Conservation (phyloP, 768 basidiomycete species). For the Filobasidium floriforme region DNA sequence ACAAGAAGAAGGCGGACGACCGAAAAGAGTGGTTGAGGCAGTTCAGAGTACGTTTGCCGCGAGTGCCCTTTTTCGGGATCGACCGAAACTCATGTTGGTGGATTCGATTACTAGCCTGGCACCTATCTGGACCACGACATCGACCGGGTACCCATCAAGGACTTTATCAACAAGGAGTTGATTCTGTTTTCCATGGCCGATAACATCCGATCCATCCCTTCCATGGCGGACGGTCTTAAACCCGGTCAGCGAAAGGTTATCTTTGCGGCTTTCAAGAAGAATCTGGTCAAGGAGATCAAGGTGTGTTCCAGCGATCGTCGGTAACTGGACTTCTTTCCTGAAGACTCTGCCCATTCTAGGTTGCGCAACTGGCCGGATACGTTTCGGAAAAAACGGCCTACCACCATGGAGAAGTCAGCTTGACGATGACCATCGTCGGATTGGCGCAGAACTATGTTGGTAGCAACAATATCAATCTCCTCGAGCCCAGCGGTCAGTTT, state of each 20-base stretch:
- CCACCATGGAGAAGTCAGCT: slow-evolving; percentile 87
- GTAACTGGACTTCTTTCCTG: too few species aligned
- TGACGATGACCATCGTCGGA: slow-evolving; percentile 83
- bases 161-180: slow-evolving; percentile 96
- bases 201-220: slow-evolving; percentile 95
- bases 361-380: slow-evolving; percentile 91
- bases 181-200: slow-evolving; percentile 99
- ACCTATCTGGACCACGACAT: slow-evolving; percentile 85
- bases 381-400: slow-evolving; percentile 89
- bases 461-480: slow-evolving; percentile 85
- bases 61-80: not conserved
- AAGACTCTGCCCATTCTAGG: slow-evolving; percentile 34
- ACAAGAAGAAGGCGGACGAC: slow-evolving; percentile 98
- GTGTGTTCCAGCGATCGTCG: slow-evolving; percentile 43
- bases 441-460: slow-evolving; percentile 92
- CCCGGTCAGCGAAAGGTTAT: slow-evolving; percentile 96
- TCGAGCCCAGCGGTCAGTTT: slow-evolving; percentile 85
- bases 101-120: slow-evolving; percentile 59
- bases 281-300: slow-evolving; percentile 85
- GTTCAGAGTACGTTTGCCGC: slow-evolving; percentile 59
- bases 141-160: slow-evolving; percentile 74
- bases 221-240: slow-evolving; percentile 85
- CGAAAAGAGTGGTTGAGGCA: slow-evolving; percentile 96
- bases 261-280: slow-evolving; percentile 92
- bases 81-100: not conserved